Percentiles rank a stretch among this genome's conserved stretches.
Evolutionary conservation across 129 eudicot species (phyloP).

Genomic region (Deinandra increscens): DNA sequence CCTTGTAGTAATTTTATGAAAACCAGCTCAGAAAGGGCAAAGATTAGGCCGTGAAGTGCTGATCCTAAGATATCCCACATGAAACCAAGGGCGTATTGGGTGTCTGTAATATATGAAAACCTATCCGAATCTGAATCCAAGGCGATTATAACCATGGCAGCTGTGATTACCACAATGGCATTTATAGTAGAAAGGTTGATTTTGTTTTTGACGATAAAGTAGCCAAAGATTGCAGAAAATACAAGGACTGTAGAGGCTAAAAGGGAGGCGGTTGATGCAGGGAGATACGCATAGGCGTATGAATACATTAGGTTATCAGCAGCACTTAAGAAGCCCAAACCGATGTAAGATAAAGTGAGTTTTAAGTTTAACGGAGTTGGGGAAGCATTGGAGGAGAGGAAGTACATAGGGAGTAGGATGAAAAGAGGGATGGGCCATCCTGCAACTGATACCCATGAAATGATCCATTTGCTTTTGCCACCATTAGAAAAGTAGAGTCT

Average conservation of each 20-base stretch:
- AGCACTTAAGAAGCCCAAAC: slow-evolving; percentile 77
- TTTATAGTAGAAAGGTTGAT: slow-evolving; percentile 71
- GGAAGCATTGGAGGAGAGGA: slow-evolving; percentile 44
- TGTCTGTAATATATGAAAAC: slow-evolving; percentile 46
- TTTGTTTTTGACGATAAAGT: slow-evolving; percentile 62
- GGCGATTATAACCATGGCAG: slow-evolving; percentile 81
- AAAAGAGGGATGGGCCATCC: slow-evolving; percentile 80
- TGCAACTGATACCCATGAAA: slow-evolving; percentile 82
- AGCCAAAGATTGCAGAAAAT: slow-evolving; percentile 78
- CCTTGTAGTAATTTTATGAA: slow-evolving; percentile 64
- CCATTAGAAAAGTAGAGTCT: slow-evolving; percentile 80
- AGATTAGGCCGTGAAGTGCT: slow-evolving; percentile 86
- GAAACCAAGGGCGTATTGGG: slow-evolving; percentile 67
- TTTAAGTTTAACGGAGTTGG: slow-evolving; percentile 68
- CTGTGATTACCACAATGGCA: slow-evolving; percentile 68
- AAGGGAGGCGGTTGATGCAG: slow-evolving; percentile 91
- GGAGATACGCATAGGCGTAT: slow-evolving; percentile 88
- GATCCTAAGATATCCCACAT: slow-evolving; percentile 79
- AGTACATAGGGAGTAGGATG: slow-evolving; percentile 64
- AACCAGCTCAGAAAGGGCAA: slow-evolving; percentile 83
- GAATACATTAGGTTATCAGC: slow-evolving; percentile 91
- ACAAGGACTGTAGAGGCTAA: slow-evolving; percentile 72
- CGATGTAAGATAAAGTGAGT: slow-evolving; percentile 52
- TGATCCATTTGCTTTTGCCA: slow-evolving; percentile 92
- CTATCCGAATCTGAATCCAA: slow-evolving; percentile 77